These are phyloP conservation scores for Fraxinus pennsylvanica DNA, from an alignment of 257 asterid genomes.

Conservation along the genomic window DNA sequence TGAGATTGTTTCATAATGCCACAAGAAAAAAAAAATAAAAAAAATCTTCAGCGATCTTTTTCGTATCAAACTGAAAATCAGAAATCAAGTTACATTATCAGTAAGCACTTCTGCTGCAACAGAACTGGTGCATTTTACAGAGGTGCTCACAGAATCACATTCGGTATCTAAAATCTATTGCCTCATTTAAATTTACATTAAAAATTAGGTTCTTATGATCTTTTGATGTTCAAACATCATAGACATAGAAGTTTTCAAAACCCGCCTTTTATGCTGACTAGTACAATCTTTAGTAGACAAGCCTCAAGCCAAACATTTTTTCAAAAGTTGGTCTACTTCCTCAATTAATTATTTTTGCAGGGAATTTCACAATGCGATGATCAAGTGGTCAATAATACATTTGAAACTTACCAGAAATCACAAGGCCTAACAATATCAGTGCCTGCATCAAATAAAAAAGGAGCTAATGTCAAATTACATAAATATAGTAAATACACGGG, in stretches of 20 bases:
- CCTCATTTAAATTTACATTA: not conserved
- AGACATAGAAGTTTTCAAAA: not conserved
- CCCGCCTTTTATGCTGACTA: not conserved
- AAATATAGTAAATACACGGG: not conserved
- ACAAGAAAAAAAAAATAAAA: not conserved
- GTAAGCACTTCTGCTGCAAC: not conserved
- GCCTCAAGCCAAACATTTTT: not conserved
- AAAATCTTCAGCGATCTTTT: not conserved
- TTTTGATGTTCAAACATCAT: not conserved
- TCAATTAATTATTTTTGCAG: slow-evolving; percentile 12
- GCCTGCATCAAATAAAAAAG: slow-evolving; percentile 56
- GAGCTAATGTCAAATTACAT: slow-evolving; percentile 28
- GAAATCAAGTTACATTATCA: not conserved
- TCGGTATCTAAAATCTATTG: not conserved
- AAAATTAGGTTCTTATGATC: not conserved
- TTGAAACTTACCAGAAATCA: slow-evolving; percentile 75
- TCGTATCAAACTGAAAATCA: not conserved
- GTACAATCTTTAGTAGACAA: not conserved
- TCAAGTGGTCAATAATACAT: slow-evolving; percentile 3
- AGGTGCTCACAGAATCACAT: not conserved
- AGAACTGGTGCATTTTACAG: not conserved
- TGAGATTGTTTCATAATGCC: not conserved
- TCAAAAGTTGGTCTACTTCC: not conserved
- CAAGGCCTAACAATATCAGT: slow-evolving; percentile 60
- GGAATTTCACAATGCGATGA: slow-evolving; percentile 8